Evolutionary conservation across 108 stramenopile species (phyloP).

Genomic region (Heterococcus sp.): DNA sequence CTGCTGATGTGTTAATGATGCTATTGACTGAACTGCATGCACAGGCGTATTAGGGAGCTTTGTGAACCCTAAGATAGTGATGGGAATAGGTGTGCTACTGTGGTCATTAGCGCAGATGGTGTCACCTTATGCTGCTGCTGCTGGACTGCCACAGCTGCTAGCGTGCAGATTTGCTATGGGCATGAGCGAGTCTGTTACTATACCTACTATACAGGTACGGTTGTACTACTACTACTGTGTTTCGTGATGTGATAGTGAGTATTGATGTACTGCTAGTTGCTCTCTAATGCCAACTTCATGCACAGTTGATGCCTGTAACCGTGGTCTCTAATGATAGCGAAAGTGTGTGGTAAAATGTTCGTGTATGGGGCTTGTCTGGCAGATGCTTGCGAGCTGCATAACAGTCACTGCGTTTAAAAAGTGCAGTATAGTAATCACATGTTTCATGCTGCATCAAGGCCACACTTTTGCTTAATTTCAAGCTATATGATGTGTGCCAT

Average conservation of each 20-base stretch:
- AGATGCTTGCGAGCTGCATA: too few species aligned
- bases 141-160: conserved; percentile 57
- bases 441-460: too few species aligned
- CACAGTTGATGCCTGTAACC: too few species aligned
- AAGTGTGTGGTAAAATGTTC: too few species aligned
- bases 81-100: conserved; percentile 45
- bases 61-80: conserved; percentile 39
- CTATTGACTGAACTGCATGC: background rate
- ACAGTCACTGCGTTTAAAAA: too few species aligned
- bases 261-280: too few species aligned
- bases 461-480: background rate
- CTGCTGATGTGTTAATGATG: background rate
- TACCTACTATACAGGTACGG: conserved; percentile 69
- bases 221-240: background rate
- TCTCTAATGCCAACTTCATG: too few species aligned
- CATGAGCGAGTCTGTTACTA: conserved; percentile 70
- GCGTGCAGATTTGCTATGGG: conserved; percentile 70
- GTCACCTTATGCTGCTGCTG: conserved; percentile 25
- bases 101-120: conserved; percentile 16
- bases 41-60: background rate
- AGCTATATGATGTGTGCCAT: background rate
- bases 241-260: background rate
- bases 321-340: too few species aligned
- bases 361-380: too few species aligned
- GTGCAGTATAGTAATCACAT: too few species aligned